Evolutionary conservation across 129 eudicot genomes (phyloP).

Genomic region (Gnaphalium uliginosum): DNA sequence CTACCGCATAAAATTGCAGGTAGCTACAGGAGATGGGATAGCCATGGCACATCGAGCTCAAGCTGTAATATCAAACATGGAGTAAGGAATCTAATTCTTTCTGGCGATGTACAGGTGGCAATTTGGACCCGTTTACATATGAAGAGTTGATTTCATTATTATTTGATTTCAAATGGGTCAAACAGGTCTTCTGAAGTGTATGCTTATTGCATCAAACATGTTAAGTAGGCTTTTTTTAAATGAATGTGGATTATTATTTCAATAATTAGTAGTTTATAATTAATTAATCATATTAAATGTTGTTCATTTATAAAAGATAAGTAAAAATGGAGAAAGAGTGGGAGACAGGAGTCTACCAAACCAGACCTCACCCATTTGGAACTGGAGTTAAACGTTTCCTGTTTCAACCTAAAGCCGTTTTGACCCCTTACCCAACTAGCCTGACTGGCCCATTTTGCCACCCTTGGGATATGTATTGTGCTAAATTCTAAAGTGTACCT

Average conservation of each 20-base stretch:
- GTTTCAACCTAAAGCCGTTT: neutral
- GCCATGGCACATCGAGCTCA: slow-evolving; percentile 99
- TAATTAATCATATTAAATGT: neutral
- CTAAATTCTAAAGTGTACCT: slow-evolving; percentile 11
- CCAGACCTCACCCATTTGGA: neutral
- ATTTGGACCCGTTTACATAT: neutral
- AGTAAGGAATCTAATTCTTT: slow-evolving; percentile 50
- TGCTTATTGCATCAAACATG: neutral
- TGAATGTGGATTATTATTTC: neutral
- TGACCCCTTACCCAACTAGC: neutral
- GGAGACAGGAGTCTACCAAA: neutral
- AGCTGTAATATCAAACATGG: slow-evolving; percentile 96
- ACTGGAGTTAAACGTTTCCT: too few species aligned
- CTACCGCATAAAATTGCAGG: slow-evolving; percentile 39
- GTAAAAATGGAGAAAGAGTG: neutral
- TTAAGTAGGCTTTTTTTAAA: neutral
- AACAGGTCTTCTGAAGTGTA: neutral
- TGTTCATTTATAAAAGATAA: too few species aligned
- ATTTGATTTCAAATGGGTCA: neutral
- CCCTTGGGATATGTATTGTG: neutral
- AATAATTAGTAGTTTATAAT: too few species aligned
- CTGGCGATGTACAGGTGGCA: neutral
- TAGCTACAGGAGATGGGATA: slow-evolving; percentile 98
- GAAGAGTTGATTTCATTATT: neutral
- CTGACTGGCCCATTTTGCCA: neutral